phyloP scores from a whole-genome alignment of 441 rosid species.

The Isatis lusitanica region DNA sequence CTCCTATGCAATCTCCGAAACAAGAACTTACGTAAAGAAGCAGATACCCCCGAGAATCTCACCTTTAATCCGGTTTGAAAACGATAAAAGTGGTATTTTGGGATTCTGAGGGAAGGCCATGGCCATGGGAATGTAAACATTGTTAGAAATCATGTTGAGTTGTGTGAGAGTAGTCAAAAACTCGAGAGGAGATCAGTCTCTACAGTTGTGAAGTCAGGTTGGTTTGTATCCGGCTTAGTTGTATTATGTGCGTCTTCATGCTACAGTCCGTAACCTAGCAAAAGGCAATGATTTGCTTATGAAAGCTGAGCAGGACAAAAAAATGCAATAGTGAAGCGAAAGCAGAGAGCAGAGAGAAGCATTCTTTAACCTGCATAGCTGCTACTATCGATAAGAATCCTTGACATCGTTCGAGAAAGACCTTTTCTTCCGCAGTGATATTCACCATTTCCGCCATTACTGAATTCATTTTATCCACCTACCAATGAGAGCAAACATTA shows the following conservation, averaged over 20 bases:
- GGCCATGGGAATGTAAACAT: constrained; percentile 42
- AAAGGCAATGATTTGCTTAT: constrained; percentile 9
- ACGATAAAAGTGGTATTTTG: constrained; percentile 34
- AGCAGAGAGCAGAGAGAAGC: not conserved
- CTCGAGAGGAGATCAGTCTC: constrained; percentile 55
- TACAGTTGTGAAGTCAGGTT: constrained; percentile 75
- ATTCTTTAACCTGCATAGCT: constrained; percentile 54
- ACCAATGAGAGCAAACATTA: not conserved
- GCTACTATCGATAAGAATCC: constrained; percentile 52
- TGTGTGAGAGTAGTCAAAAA: constrained; percentile 43
- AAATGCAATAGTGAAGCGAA: constrained; percentile 11
- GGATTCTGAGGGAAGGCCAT: constrained; percentile 52
- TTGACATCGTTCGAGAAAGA: constrained; percentile 48
- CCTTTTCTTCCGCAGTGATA: constrained; percentile 48
- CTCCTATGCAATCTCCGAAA: constrained; percentile 28
- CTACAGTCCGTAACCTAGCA: constrained; percentile 63
- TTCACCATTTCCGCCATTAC: constrained; percentile 50
- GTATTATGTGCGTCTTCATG: constrained; percentile 68
- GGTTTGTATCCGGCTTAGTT: constrained; percentile 46
- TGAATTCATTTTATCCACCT: constrained; percentile 61
- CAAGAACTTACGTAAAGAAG: constrained; percentile 15
- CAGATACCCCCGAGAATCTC: constrained; percentile 37
- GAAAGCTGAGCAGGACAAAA: constrained; percentile 13
- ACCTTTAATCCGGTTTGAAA: constrained; percentile 45
- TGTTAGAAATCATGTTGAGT: constrained; percentile 32